Conservation (phyloP, 805 yeast genomes). For the Phaffomyces opuntiae region DNA sequence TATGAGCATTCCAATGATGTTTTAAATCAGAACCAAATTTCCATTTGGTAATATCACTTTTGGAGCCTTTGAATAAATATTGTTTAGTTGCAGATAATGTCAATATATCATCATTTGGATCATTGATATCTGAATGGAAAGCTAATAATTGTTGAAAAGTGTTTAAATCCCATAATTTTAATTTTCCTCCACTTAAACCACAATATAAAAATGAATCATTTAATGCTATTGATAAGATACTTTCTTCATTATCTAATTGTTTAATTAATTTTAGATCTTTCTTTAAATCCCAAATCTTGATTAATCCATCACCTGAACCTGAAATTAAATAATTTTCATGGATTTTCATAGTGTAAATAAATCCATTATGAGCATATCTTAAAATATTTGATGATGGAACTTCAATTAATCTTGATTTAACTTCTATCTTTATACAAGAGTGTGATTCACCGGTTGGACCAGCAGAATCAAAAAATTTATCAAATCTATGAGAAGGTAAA, state of each 20-base stretch:
- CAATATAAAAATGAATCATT: conserved; percentile 70
- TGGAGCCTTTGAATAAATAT: conserved; percentile 54
- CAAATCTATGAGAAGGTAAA: conserved; percentile 62
- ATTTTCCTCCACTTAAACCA: conserved; percentile 67
- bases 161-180: conserved; percentile 83
- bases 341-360: conserved; percentile 57
- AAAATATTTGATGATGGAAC: conserved; percentile 60
- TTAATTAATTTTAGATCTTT: conserved; percentile 22
- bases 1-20: conserved; percentile 44
- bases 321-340: conserved; percentile 40
- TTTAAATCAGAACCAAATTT: conserved; percentile 38
- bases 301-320: conserved; percentile 88
- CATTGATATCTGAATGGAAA: conserved; percentile 28
- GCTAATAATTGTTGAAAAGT: conserved; percentile 62
- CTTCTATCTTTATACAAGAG: not conserved
- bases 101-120: conserved; percentile 34
- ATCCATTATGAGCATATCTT: conserved; percentile 87
- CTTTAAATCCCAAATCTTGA: conserved; percentile 68
- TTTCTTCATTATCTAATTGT: conserved; percentile 54
- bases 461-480: conserved; percentile 81
- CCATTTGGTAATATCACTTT: conserved; percentile 44
- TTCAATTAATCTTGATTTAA: conserved; percentile 42
- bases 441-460: conserved; percentile 65
- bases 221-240: conserved; percentile 63
- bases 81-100: conserved; percentile 50